Evolutionary conservation across 2,329 filamentous ascomycete species (phyloP).

Genomic region (Pyrenochaeta sp.): DNA sequence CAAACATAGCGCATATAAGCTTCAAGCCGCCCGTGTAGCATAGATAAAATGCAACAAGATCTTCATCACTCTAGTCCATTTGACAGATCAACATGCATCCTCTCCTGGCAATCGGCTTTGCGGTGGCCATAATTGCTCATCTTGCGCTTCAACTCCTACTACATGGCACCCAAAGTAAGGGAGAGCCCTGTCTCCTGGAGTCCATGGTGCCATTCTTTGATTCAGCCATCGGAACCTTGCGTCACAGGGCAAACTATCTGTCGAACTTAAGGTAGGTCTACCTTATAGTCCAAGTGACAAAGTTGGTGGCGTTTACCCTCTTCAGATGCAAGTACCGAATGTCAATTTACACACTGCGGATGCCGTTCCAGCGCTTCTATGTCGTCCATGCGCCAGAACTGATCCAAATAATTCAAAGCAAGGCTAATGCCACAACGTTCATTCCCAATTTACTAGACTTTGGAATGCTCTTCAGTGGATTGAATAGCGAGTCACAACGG

Average conservation of each 20-base stretch:
- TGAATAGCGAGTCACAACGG: slow-evolving; percentile 26
- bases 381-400: slow-evolving; percentile 51
- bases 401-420: slow-evolving; percentile 51
- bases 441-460: slow-evolving; percentile 47
- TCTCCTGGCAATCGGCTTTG: slow-evolving; percentile 1
- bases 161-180: slow-evolving; percentile 20
- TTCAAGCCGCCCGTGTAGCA: background rate
- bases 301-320: background rate
- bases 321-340: slow-evolving; percentile 21
- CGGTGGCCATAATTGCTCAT: slow-evolving; percentile 6
- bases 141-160: slow-evolving; percentile 7
- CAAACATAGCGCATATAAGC: background rate
- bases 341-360: slow-evolving; percentile 53
- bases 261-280: slow-evolving; percentile 16
- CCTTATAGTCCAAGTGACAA: background rate
- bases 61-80: background rate
- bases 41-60: background rate
- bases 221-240: slow-evolving; percentile 22
- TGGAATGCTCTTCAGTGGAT: slow-evolving; percentile 40
- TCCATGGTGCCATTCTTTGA: slow-evolving; percentile 27
- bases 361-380: slow-evolving; percentile 55
- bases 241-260: slow-evolving; percentile 22
- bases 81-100: slow-evolving; percentile 6
- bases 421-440: slow-evolving; percentile 50
- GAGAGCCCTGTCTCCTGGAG: slow-evolving; percentile 23